phyloP scores from a whole-genome alignment of 495 filamentous ascomycete genomes.

The Talaromyces trachyspermus region DNA sequence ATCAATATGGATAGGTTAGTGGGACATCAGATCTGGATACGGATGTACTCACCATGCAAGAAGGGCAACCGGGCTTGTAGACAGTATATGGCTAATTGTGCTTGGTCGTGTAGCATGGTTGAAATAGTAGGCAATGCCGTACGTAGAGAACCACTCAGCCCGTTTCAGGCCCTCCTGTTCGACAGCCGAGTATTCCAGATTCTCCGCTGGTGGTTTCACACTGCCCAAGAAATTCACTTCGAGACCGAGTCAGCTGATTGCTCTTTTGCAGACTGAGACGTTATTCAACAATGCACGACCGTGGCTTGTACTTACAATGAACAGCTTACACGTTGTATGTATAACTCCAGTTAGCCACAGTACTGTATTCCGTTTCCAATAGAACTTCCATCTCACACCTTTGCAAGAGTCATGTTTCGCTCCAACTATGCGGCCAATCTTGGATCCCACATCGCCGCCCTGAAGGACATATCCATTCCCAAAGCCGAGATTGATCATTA shows the following conservation, averaged over 20 bases:
- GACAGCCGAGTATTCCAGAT: slow-evolving; percentile 6
- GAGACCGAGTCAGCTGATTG: background rate
- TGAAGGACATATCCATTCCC: slow-evolving; percentile 45
- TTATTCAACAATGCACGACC: too few species aligned
- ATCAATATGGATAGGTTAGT: background rate
- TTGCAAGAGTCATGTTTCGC: slow-evolving; percentile 21
- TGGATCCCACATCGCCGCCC: slow-evolving; percentile 52
- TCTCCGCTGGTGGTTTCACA: slow-evolving; percentile 1
- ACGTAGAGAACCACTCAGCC: slow-evolving; percentile 14
- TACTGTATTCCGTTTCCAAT: background rate
- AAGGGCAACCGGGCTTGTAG: slow-evolving; percentile 45
- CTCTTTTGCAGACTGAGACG: background rate
- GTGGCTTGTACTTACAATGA: slow-evolving; percentile 10
- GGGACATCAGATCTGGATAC: background rate
- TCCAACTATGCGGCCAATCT: slow-evolving; percentile 32
- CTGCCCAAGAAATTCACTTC: slow-evolving; percentile 13
- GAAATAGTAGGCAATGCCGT: slow-evolving; percentile 40
- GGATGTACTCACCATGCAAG: slow-evolving; percentile 40
- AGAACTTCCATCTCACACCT: background rate
- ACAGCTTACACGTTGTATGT: too few species aligned
- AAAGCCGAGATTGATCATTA: slow-evolving; percentile 51
- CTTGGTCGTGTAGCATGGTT: slow-evolving; percentile 46
- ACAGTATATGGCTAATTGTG: slow-evolving; percentile 46
- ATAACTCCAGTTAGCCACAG: background rate
- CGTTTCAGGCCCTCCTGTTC: slow-evolving; percentile 16